Conservation (phyloP, 2,329 filamentous ascomycete genomes). For the Pseudogymnoascus sp. region DNA sequence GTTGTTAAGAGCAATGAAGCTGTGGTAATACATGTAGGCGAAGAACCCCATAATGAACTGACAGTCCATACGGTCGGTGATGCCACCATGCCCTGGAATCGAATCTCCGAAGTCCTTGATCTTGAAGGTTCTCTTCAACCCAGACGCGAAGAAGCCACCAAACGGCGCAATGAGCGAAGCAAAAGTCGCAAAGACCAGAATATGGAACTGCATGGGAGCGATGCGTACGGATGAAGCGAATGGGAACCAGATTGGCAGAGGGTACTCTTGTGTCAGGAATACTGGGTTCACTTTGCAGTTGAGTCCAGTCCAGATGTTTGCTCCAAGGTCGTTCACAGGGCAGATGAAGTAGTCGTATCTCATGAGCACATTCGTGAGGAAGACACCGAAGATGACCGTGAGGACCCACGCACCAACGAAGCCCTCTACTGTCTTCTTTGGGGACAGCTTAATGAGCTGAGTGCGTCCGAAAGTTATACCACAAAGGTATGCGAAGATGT, state of each 20-base stretch:
- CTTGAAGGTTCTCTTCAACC: constrained; percentile 96
- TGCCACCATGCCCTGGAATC: constrained; percentile 93
- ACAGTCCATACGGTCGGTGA: constrained; percentile 98
- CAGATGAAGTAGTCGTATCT: constrained; percentile 97
- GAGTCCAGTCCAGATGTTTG: constrained; percentile 85
- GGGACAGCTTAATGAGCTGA: constrained; percentile 93
- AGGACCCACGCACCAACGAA: constrained; percentile 96
- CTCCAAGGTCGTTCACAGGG: constrained; percentile 90
- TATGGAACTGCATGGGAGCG: constrained; percentile 88
- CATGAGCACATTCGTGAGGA: constrained; percentile 76
- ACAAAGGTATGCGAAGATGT: constrained; percentile 96
- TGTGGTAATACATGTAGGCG: constrained; percentile 96
- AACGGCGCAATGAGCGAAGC: constrained; percentile 96
- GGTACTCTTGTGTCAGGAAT: constrained; percentile 71
- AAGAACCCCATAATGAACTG: constrained; percentile 99
- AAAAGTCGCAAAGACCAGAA: constrained; percentile 83
- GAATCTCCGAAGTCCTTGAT: constrained; percentile 99
- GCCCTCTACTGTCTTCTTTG: constrained; percentile 98
- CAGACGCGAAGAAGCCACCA: constrained; percentile 95
- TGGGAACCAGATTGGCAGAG: constrained; percentile 65
- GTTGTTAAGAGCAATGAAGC: constrained; percentile 87
- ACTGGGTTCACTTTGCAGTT: constrained; percentile 87
- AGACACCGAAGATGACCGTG: constrained; percentile 77
- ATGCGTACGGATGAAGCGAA: constrained; percentile 65
- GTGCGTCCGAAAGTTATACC: constrained; percentile 95